phyloP scores from a whole-genome alignment of 139 green algal species.

The Closterium sp. region DNA sequence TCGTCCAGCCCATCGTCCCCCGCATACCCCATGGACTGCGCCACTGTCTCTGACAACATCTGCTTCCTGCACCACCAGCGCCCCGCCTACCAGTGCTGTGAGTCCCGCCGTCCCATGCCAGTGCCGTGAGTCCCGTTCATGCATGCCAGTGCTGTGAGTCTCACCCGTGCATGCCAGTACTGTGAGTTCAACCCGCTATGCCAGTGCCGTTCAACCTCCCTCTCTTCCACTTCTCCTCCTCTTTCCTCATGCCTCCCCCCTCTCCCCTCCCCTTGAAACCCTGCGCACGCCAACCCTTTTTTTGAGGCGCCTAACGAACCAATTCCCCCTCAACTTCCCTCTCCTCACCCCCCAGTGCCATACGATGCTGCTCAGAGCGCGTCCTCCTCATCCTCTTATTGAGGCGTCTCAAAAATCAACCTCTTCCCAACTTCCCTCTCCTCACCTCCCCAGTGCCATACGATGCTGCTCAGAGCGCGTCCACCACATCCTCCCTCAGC shows the following conservation, averaged over 20 bases:
- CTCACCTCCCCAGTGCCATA: background rate
- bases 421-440: too few species aligned
- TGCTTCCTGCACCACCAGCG: background rate
- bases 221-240: too few species aligned
- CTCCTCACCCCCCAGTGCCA: background rate
- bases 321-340: background rate
- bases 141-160: too few species aligned
- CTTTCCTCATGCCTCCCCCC: too few species aligned
- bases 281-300: too few species aligned
- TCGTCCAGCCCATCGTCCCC: background rate
- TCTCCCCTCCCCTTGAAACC: too few species aligned
- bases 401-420: too few species aligned
- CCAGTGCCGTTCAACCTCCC: too few species aligned
- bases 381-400: background rate
- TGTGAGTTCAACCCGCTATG: too few species aligned
- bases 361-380: background rate
- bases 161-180: too few species aligned
- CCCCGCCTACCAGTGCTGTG: background rate
- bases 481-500: background rate
- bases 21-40: background rate
- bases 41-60: background rate
- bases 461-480: background rate
- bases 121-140: too few species aligned
- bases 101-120: background rate
- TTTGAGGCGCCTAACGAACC: too few species aligned